Conservation (phyloP, 1,284 basidiomycete genomes). For the Leccinum fallax region DNA sequence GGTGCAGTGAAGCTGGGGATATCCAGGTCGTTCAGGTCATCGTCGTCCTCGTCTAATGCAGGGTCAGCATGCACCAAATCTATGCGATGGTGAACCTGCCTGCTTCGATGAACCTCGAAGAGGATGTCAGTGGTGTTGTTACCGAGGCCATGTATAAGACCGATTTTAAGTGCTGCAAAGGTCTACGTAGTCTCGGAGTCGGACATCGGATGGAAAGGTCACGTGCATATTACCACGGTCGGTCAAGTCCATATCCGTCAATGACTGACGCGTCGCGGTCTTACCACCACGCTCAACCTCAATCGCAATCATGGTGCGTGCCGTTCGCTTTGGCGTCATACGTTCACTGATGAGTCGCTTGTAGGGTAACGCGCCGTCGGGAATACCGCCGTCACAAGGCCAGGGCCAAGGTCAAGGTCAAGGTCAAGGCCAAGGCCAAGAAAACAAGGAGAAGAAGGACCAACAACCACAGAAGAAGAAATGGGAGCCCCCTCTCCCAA, state of each 20-base stretch:
- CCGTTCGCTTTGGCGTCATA: background rate
- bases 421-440: constrained; percentile 45
- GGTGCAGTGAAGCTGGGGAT: constrained; percentile 78
- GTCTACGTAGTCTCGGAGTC: background rate
- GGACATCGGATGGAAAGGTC: constrained; percentile 14
- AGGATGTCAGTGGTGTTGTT: constrained; percentile 57
- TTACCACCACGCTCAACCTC: constrained; percentile 5
- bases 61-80: constrained; percentile 3
- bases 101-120: constrained; percentile 76
- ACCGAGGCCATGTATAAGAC: constrained; percentile 30
- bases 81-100: constrained; percentile 39
- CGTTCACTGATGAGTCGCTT: constrained; percentile 31
- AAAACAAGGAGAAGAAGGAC: constrained; percentile 66
- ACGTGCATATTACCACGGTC: constrained; percentile 28
- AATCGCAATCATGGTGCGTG: constrained; percentile 22
- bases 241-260: constrained; percentile 19
- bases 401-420: constrained; percentile 44
- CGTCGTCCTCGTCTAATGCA: constrained; percentile 62
- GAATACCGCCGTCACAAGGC: constrained; percentile 49
- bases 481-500: constrained; percentile 99
- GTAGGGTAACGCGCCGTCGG: constrained; percentile 83
- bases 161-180: background rate
- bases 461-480: constrained; percentile 81
- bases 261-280: constrained; percentile 61
- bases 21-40: constrained; percentile 76